Base-by-base conservation (phyloP, 768 basidiomycete species). In the Amanita rimosa region DNA sequence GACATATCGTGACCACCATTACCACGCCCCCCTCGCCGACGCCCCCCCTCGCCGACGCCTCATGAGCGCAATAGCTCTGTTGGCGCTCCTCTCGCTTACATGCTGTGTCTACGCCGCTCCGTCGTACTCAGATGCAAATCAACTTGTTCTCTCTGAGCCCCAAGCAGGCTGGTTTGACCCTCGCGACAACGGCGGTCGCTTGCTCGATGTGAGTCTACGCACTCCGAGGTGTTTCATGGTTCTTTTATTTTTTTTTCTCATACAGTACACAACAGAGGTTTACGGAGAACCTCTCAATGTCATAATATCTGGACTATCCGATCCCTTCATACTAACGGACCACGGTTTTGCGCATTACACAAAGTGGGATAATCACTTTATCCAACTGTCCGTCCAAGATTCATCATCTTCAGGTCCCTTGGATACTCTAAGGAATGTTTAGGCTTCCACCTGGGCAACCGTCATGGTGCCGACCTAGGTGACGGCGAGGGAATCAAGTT, bases 391-490 rank as follows among this genome's bases (percentile, higher is more conserved):
- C 29, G 27, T n/a, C 14, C 31, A 31, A 13, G 11, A 37, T 47
- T n/a, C 54, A 40, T 17, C 13, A 11, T 33, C 11, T 37, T 17
- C 51, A 85, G 81, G 61, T 88, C 88, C 7, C 73, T 91, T 29
- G 90, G 88, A 1, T 90, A 85, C 60, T 83, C 85, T 6, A 74
- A 76, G 53, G 90, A 92, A 61, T 93, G 90, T 58, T 61, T 92
- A 5, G 87, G 88, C 3, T 61, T 92, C 49, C 86, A 90, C 60
- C 72, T 76, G 36, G 90, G 91, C 22, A 64, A 78, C 51, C 67
- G 82, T 29, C 90, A 93, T 59, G 69, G 79, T 41, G 91, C 90
- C 11, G 71, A 93, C 61, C 75, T 93, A 6, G 90, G 90, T 22
- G 90, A 93, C 56, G 90, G 89, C 0, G 78, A 83, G 46, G 80